Evolutionary conservation across 2,329 filamentous ascomycete species (phyloP), one percentile per base, ranked within the genome.

Genomic region (Plectosphaerella sp.): DNA sequence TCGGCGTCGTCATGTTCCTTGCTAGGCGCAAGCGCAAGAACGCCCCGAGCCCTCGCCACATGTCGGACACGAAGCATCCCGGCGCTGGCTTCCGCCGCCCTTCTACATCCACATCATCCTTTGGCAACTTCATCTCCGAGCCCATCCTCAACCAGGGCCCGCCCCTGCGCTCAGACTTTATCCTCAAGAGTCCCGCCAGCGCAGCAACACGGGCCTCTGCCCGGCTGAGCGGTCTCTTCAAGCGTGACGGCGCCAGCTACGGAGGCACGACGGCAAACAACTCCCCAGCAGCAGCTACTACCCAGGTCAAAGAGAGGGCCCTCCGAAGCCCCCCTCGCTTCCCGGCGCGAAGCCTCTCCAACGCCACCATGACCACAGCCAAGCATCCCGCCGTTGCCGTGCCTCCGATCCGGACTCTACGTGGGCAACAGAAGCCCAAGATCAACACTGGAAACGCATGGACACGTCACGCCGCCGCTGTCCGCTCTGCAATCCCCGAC

Each of bases 41-140:
- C 12, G 24, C 51, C 47, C n/a, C 52, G 35, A 18, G 33, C 49
- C 41, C 16, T 11, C 41, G 18, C 10, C n/a, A 43, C 41, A 18
- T 18, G 4, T 48, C 57, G 45, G 46, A 57, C 52, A 53, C 61
- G 57, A 53, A 65, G 51, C 57, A 46, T 43, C 52, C 37, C 46
- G 52, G 15, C 28, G 50, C 4, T 45, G 52, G 18, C 47, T 50
- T 24, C 36, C 48, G 33, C 57, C 56, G 39, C 52, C 62, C 47
- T 62, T 55, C 63, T 9, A 62, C 59, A 11, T 68, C 66, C 0
- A 66, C 65, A 6, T 72, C 72, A 24, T 71, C 68, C 5, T 77
- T 75, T 50, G 70, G 73, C 54, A 77, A 77, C 59, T 73, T 80
- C 46, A 78, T 85, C 58, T 83, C 79, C 56, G 76, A 84, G 59